Evolutionary conservation across 2,329 filamentous ascomycete species (phyloP).

Genomic region (Aaosphaeria arxii): DNA sequence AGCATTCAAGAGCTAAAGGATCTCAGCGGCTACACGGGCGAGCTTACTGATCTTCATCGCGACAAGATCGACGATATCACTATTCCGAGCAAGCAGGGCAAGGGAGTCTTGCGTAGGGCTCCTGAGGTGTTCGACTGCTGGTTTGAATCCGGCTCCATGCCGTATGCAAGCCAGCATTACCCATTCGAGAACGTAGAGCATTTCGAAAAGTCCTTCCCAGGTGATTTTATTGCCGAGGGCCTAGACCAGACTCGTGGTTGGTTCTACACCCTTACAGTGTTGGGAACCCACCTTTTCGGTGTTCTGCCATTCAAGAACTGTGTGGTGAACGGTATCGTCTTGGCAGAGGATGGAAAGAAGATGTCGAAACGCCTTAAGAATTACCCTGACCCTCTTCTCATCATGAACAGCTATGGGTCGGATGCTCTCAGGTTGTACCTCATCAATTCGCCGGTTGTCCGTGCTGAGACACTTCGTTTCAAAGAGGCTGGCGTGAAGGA

Average conservation of each 20-base stretch:
- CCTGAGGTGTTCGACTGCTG: conserved; percentile 95
- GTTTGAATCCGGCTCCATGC: conserved; percentile 97
- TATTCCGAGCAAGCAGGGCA: conserved; percentile 85
- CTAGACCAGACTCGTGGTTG: conserved; percentile 92
- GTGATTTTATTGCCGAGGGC: conserved; percentile 92
- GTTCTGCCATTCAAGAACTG: conserved; percentile 89
- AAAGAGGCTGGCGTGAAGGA: conserved; percentile 92
- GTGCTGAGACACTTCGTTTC: conserved; percentile 86
- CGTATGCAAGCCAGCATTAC: conserved; percentile 86
- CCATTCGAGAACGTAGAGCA: conserved; percentile 85
- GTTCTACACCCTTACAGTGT: conserved; percentile 90
- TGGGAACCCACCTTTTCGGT: conserved; percentile 85
- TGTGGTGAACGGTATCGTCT: conserved; percentile 92
- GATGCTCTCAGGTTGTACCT: conserved; percentile 93
- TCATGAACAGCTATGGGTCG: conserved; percentile 86
- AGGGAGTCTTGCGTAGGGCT: conserved; percentile 74
- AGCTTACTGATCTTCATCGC: conserved; percentile 82
- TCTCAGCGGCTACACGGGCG: conserved; percentile 80
- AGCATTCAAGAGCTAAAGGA: conserved; percentile 81
- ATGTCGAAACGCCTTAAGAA: conserved; percentile 98
- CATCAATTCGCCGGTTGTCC: conserved; percentile 93
- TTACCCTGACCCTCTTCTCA: conserved; percentile 80
- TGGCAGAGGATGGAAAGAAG: conserved; percentile 95
- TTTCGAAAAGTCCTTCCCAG: conserved; percentile 79
- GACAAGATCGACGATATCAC: conserved; percentile 94